These are phyloP conservation scores for Boletus sp. DNA, from an alignment of 768 basidiomycete genomes.

Conservation along the genomic window DNA sequence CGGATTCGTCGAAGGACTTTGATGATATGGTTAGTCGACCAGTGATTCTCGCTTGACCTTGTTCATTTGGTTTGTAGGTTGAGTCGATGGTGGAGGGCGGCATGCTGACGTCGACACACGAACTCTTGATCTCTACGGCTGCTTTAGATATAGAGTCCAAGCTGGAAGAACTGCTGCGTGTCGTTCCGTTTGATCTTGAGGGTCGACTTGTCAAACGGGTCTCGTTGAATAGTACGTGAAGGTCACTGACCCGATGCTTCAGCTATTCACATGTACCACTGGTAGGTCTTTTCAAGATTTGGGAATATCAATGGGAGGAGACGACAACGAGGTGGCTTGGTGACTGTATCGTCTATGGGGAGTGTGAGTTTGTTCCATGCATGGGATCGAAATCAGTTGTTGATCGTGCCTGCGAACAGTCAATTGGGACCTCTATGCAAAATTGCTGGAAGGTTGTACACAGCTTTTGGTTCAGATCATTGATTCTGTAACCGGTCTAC, in stretches of 20 bases:
- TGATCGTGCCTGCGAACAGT: constrained; percentile 35
- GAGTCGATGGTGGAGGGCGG: constrained; percentile 45
- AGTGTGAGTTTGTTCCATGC: constrained; percentile 39
- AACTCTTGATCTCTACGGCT: constrained; percentile 49
- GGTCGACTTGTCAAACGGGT: constrained; percentile 52
- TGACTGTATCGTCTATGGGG: constrained; percentile 33
- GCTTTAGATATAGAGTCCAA: constrained; percentile 58
- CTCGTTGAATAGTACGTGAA: constrained; percentile 45
- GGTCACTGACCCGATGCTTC: background rate
- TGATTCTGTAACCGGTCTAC: constrained; percentile 27
- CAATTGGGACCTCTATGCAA: constrained; percentile 53
- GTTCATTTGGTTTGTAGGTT: constrained; percentile 37
- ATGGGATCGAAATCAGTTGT: background rate
- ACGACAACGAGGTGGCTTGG: constrained; percentile 18
- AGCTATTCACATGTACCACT: background rate
- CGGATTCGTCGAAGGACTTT: constrained; percentile 47
- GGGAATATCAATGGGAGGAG: constrained; percentile 25
- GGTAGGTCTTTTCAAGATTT: constrained; percentile 26
- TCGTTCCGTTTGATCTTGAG: constrained; percentile 49
- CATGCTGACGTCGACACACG: constrained; percentile 37
- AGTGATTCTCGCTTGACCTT: background rate
- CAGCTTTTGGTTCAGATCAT: constrained; percentile 40
- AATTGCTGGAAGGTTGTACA: constrained; percentile 41
- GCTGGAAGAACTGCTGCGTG: constrained; percentile 41
- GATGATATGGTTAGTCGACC: constrained; percentile 51